Percentiles rank a stretch among this genome's conserved stretches.
Conservation (phyloP, 495 filamentous ascomycete genomes). For the Thozetella sp. region DNA sequence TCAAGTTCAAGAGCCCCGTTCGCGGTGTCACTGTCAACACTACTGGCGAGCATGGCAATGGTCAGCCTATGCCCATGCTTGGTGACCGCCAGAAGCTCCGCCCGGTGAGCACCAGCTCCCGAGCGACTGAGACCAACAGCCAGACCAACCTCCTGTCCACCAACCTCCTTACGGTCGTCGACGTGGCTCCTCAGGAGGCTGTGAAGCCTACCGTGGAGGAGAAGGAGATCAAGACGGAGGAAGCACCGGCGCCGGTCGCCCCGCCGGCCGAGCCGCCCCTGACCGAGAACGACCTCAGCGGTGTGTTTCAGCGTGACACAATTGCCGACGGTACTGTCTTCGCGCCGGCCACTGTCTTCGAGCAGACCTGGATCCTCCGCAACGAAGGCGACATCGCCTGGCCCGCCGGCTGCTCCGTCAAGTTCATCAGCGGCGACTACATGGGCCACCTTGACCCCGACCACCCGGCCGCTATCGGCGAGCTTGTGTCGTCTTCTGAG, state of each 20-base stretch:
- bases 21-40: slow-evolving; percentile 89
- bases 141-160: slow-evolving; percentile 55
- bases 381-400: slow-evolving; percentile 79
- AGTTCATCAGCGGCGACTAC: slow-evolving; percentile 89
- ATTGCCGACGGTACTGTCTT: slow-evolving; percentile 77
- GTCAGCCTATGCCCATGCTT: slow-evolving; percentile 60
- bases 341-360: slow-evolving; percentile 69
- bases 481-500: slow-evolving; percentile 73
- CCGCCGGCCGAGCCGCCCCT: slow-evolving; percentile 23
- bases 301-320: slow-evolving; percentile 78
- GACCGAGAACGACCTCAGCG: slow-evolving; percentile 53
- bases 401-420: slow-evolving; percentile 89
- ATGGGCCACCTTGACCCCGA: slow-evolving; percentile 86
- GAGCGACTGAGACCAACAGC: slow-evolving; percentile 50
- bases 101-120: slow-evolving; percentile 32
- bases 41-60: slow-evolving; percentile 70
- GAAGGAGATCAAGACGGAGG: slow-evolving; percentile 24
- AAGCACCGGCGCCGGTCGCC: slow-evolving; percentile 16
- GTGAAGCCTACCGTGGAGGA: slow-evolving; percentile 24
- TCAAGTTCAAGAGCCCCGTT: slow-evolving; percentile 96
- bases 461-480: slow-evolving; percentile 72
- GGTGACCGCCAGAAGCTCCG: slow-evolving; percentile 56
- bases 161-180: slow-evolving; percentile 71
- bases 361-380: slow-evolving; percentile 89
- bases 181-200: slow-evolving; percentile 63